These are phyloP conservation scores for Trichomonascus vanleenenianus DNA, from an alignment of 805 yeast genomes.

Conservation along the genomic window DNA sequence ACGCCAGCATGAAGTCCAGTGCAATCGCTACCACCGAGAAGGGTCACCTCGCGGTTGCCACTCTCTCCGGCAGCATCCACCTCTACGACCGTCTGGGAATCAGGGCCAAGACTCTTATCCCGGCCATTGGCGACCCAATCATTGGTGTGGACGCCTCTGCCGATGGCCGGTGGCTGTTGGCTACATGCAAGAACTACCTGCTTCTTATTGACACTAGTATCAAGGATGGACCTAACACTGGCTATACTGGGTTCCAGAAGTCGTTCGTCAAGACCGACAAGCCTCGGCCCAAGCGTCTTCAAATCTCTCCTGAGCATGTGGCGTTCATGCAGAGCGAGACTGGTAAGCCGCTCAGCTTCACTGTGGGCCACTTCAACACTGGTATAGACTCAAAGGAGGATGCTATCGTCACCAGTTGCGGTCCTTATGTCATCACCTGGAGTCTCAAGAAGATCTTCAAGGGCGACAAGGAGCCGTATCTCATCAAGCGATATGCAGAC, in stretches of 20 bases:
- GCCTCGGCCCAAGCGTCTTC: conserved; percentile 62
- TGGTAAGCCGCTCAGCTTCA: conserved; percentile 46
- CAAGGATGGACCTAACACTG: conserved; percentile 52
- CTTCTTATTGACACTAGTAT: conserved; percentile 61
- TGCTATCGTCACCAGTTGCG: conserved; percentile 67
- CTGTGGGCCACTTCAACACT: conserved; percentile 71
- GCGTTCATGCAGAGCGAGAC: conserved; percentile 50
- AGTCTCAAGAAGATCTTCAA: conserved; percentile 51
- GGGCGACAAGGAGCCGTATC: conserved; percentile 49
- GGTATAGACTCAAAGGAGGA: conserved; percentile 60
- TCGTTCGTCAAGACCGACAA: conserved; percentile 57
- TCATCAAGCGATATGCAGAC: conserved; percentile 53
- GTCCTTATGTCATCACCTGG: conserved; percentile 82
- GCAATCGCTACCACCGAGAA: conserved; percentile 61
- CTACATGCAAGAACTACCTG: conserved; percentile 68
- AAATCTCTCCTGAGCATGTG: conserved; percentile 63
- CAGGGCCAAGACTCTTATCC: conserved; percentile 69
- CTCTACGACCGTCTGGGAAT: conserved; percentile 66
- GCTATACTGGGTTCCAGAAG: conserved; percentile 54
- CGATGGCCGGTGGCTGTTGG: conserved; percentile 76
- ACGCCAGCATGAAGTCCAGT: conserved; percentile 39
- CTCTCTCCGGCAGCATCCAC: conserved; percentile 66
- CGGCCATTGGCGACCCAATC: conserved; percentile 74
- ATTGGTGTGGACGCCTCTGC: conserved; percentile 62
- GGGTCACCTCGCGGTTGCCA: conserved; percentile 73